Evolutionary conservation across 352 stramenopile genomes (phyloP).

Genomic region (Vaucheria bursata): DNA sequence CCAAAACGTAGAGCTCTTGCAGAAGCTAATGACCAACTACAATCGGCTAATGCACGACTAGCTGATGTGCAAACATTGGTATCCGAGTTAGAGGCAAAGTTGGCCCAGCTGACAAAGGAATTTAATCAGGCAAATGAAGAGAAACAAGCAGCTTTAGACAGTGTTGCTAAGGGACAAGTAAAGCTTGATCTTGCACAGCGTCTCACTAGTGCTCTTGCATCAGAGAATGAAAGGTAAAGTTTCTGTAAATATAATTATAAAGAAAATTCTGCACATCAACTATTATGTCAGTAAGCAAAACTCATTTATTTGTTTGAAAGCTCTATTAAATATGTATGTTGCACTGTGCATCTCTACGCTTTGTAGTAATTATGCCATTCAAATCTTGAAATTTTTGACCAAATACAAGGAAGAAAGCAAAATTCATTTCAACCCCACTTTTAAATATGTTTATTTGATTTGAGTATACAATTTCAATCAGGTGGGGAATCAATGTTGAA

Average conservation of each 20-base stretch:
- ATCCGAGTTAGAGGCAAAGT: slow-evolving; percentile 78
- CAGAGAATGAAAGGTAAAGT: slow-evolving; percentile 70
- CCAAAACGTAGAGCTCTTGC: slow-evolving; percentile 79
- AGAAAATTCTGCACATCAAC: background rate
- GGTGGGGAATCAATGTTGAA: slow-evolving; percentile 82
- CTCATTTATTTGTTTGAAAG: background rate
- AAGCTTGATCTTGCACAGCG: slow-evolving; percentile 89
- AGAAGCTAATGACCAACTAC: slow-evolving; percentile 77
- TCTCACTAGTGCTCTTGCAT: slow-evolving; percentile 82
- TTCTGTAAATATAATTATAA: background rate
- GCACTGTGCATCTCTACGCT: too few species aligned
- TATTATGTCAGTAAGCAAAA: background rate
- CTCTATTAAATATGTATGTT: background rate
- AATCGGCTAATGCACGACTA: slow-evolving; percentile 74
- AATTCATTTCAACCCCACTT: slow-evolving; percentile 58
- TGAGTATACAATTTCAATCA: slow-evolving; percentile 83
- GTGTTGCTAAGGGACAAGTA: slow-evolving; percentile 75
- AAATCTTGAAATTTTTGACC: too few species aligned
- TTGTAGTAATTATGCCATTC: too few species aligned
- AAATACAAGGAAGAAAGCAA: background rate
- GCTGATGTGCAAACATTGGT: slow-evolving; percentile 73
- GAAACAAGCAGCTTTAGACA: slow-evolving; percentile 79
- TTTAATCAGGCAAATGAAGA: slow-evolving; percentile 76
- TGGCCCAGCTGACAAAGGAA: slow-evolving; percentile 78
- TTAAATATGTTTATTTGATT: slow-evolving; percentile 83